Percentiles rank a stretch among this genome's conserved stretches.
These are phyloP conservation scores for Casuarina cunninghamiana DNA, from an alignment of 306 rosid species.

Conservation along the genomic window DNA sequence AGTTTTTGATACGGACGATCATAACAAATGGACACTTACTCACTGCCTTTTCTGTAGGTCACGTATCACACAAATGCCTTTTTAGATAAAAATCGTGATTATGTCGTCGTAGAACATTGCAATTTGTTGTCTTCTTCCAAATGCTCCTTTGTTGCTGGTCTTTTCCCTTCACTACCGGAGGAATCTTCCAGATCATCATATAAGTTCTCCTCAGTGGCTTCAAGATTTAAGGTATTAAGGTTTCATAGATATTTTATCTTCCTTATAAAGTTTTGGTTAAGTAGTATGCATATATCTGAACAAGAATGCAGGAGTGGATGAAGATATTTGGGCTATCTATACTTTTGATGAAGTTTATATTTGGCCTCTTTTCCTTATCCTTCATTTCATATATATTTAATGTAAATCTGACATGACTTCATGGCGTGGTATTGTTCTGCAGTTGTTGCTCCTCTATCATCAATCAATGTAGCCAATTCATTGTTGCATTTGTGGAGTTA, in stretches of 20 bases:
- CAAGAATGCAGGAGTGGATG: slow-evolving; percentile 1
- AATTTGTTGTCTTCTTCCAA: slow-evolving; percentile 80
- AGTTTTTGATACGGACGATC: slow-evolving; percentile 8
- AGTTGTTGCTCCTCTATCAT: background rate
- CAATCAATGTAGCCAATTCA: background rate
- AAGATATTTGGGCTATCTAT: background rate
- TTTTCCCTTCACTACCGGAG: slow-evolving; percentile 63
- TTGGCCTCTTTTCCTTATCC: background rate
- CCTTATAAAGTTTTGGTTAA: background rate
- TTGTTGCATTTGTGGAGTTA: background rate
- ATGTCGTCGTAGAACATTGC: slow-evolving; percentile 93
- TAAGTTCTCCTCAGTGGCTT: slow-evolving; percentile 92
- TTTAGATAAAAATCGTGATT: slow-evolving; percentile 95
- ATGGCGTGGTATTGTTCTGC: background rate
- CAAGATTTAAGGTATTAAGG: slow-evolving; percentile 83
- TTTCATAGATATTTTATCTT: slow-evolving; percentile 4
- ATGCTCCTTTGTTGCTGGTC: slow-evolving; percentile 74
- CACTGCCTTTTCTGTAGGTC: slow-evolving; percentile 56
- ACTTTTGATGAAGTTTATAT: background rate
- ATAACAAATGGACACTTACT: slow-evolving; percentile 12
- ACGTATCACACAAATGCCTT: slow-evolving; percentile 88
- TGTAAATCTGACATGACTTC: background rate
- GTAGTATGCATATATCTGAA: background rate
- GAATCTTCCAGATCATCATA: slow-evolving; percentile 93
- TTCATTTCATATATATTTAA: background rate